Base-by-base conservation (phyloP, 208 protist genomes). In the Acanthamoeba lenticulata region DNA sequence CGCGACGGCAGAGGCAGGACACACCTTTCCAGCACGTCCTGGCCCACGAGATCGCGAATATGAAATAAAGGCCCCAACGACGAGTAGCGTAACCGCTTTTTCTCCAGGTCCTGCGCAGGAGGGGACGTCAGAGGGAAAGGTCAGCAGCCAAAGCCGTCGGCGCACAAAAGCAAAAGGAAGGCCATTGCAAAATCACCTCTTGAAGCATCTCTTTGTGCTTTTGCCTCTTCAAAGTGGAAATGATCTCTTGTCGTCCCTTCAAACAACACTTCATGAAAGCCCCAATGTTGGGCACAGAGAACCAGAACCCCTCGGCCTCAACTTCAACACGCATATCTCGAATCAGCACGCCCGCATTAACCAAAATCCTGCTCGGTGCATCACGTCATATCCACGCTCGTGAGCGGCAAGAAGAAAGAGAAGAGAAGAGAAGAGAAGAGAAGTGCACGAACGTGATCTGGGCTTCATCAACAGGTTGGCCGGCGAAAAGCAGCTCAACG, bases 201-300 rank as follows among this genome's bases (percentile, higher is more conserved):
- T 72, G 85, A 4, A 91, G 57, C 6, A 91, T n/a, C 32, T 91
- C 85, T 27, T 91, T 91, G 57, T 91, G 85, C 85, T 72, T 91
- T 27, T 62, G 47, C 42, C 85, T 15, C 57, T 91, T 62, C 34
- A 91, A 52, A 27, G 69, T 91, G 38, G 85, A 17, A n/a, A 91
- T 45, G 6, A 91, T 32, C 57, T 91, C 85, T 47, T 91, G 47
- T 36, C 55, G 45, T 2, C 85, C 85, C 57, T 91, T 91, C 32
- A 91, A 17, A 52, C 85, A 91, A 52, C 34, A 15, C 36, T 72
- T 91, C 36, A 69, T 49, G 42, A 91, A 91, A 4, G 85, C 55
- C 1, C 85, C 85, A 11, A 72, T 72, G 85, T 72, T 91, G 34
- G 85, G 85, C 36, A 91, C 57, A 15, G 85, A 91, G 85, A 91